Evolutionary conservation across 805 yeast species (phyloP), one percentile per base, ranked within the genome.

Genomic region (Komagataella kurtzmanii): DNA sequence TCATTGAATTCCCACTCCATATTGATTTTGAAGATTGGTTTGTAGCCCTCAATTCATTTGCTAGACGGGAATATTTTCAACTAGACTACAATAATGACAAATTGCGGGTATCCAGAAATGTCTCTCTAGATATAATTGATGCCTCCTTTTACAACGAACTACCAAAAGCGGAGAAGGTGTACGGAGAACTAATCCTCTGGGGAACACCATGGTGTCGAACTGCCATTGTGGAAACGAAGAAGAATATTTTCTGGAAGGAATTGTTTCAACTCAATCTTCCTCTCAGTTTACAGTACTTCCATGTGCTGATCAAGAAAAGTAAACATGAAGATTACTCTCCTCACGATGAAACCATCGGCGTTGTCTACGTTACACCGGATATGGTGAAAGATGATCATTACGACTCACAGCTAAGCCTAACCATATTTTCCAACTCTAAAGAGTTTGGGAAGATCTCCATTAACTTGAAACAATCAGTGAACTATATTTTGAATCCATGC

Each of bases 181-280:
- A 86, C 59, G 79, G 85, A 1, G 96, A 88, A 58, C 70, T 89
- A 2, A 68, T 75, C 17, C 72, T 87, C 62, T 85, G 93, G 84
- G 81, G 78, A 17, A 72, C 78, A 48, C 79, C 84, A 0, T 85
- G 91, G 88, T 87, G 85, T 44, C 71, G 88, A 56, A 87, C 97
- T 0, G 82, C 89, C 2, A 70, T 78, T 6, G 83, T 83, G 0
- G 67, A 71, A 44, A 68, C 75, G 48, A 53, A 64, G 10, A 56
- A 63, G 0, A 73, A 74, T 51, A 90, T 95, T 1, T 87, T 87
- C 61, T 90, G 96, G 93, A 79, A 89, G 60, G 96, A 90, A 59
- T 78, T 73, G 47, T 85, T 86, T 60, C 67, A 74, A 1, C 67
- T 85, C n/a, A 78, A 81, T 50, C 67, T 82, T 46, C 83, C 86